Base-by-base conservation (phyloP, 225 moss, liverwort and hornwort species). In the Antitrichia curtipendula region DNA sequence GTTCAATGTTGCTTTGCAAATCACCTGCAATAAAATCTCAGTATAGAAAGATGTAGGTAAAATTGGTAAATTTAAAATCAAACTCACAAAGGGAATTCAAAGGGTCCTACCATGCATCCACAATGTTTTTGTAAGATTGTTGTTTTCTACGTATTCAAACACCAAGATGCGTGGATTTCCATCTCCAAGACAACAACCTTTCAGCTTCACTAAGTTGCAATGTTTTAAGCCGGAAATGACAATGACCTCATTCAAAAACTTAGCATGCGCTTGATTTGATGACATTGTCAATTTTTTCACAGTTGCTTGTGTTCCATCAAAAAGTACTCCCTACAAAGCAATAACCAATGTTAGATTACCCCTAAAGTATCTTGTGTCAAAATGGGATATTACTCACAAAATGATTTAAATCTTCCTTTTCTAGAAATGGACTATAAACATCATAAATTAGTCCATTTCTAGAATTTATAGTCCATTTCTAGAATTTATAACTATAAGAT, bases 11-110 rank as follows among this genome's bases (percentile, higher is more conserved):
- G 2, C n/a, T 43, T 25, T 21, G 10, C 7, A 10, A 9, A 22
- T 49, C 20, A 28, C 21, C 19, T 88, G 12, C 12, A 45, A 62
- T 1, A 56, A 40, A 50, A 52, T 53, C 9, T 21, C 13, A 6
- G 9, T 20, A 52, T 23, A 0, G 2, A 75, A 52, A 49, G 0
- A 36, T 52, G 3, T 50, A 14, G 6, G 10, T 6, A 52, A 8
- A 8, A 34, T 34, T 20, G 25, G 3, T 32, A 52, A 52, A 8
- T 52, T 52, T 14, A 23, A 20, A 43, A 49, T 23, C 13, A 75
- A 11, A 8, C 0, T 14, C 6, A 9, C 1, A 23, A 0, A 38
- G 0, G 18, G 7, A 78, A 58, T 38, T 58, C 17, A 12, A 78
- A 54, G 15, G 25, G 2, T 78, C 41, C 8, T 40, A 78, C 58